phyloP scores from a whole-genome alignment of 2,329 filamentous ascomycete genomes.

The Lachnum nothofagi region DNA sequence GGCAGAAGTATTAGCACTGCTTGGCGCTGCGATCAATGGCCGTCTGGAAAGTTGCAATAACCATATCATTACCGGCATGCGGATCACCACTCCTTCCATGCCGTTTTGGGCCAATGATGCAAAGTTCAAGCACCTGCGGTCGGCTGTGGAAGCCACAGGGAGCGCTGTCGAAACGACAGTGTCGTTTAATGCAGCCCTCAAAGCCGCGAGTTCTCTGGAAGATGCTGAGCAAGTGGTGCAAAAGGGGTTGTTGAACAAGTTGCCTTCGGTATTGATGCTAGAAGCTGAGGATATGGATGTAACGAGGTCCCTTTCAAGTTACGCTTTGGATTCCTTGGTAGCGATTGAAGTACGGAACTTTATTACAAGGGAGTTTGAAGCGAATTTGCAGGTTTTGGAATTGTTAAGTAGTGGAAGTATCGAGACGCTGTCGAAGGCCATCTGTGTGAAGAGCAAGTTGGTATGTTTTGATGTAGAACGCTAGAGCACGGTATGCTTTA shows the following conservation, averaged over 20 bases:
- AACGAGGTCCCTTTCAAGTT: slow-evolving; percentile 27
- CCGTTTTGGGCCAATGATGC: slow-evolving; percentile 31
- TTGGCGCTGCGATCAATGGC: slow-evolving; percentile 28
- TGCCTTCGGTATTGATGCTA: slow-evolving; percentile 44
- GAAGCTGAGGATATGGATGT: slow-evolving; percentile 43
- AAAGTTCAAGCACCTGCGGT: slow-evolving; percentile 16
- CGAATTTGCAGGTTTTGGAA: slow-evolving; percentile 27
- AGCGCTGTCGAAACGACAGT: neutral
- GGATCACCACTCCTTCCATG: slow-evolving; percentile 12
- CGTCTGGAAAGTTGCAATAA: slow-evolving; percentile 12
- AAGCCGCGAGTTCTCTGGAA: slow-evolving; percentile 14
- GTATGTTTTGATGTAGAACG: neutral
- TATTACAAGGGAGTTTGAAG: slow-evolving; percentile 29
- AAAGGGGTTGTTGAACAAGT: slow-evolving; percentile 39
- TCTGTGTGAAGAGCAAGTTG: slow-evolving; percentile 20
- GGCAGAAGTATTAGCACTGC: slow-evolving; percentile 21
- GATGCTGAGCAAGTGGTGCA: slow-evolving; percentile 31
- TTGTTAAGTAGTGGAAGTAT: slow-evolving; percentile 25
- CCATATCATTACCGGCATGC: slow-evolving; percentile 26
- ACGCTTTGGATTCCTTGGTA: slow-evolving; percentile 31
- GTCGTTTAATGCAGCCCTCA: slow-evolving; percentile 14
- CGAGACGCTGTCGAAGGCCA: slow-evolving; percentile 22
- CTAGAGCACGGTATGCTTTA: too few relatives aligned
- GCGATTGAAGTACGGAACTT: slow-evolving; percentile 37
- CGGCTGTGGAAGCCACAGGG: slow-evolving; percentile 4